Evolutionary conservation across 2,329 filamentous ascomycete species (phyloP).

Genomic region (Colletotrichum simmondsii): DNA sequence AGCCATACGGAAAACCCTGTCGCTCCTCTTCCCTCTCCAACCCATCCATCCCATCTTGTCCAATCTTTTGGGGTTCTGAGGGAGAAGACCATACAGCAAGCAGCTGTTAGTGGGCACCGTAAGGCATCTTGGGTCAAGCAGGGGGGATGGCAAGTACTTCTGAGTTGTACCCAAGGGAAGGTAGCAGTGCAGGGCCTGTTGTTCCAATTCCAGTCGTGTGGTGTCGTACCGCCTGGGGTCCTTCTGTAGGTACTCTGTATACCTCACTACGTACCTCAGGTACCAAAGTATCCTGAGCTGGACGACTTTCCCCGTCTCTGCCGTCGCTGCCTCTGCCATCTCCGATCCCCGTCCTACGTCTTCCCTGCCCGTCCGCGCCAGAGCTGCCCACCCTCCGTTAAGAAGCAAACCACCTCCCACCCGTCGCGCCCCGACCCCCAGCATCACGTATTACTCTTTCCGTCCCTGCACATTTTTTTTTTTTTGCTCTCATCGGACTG

Average conservation of each 20-base stretch:
- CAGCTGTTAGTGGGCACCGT: background rate
- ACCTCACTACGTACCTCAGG: background rate
- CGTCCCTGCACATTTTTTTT: background rate
- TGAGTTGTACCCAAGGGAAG: background rate
- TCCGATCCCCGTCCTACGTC: constrained; percentile 26
- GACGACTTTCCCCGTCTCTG: background rate
- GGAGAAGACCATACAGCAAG: background rate
- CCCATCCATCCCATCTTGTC: background rate
- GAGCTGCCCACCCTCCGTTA: constrained; percentile 31
- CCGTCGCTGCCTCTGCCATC: constrained; percentile 16
- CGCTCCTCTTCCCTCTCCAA: constrained; percentile 2
- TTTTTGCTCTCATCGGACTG: background rate
- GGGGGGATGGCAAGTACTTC: background rate
- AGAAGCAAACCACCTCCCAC: constrained; percentile 28
- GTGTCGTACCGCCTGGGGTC: background rate
- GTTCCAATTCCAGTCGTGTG: constrained; percentile 14
- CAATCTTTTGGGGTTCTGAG: background rate
- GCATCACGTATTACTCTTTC: constrained; percentile 7
- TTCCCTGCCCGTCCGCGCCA: constrained; percentile 11
- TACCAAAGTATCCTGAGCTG: background rate
- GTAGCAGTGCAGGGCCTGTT: constrained; percentile 3
- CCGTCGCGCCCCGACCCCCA: constrained; percentile 14
- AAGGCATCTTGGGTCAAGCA: constrained; percentile 5
- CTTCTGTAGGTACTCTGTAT: background rate
- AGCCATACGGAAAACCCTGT: constrained; percentile 12